Evolutionary conservation across 2,329 filamentous ascomycete genomes (phyloP), one percentile per base, ranked within the genome.

Genomic region (Aureobasidium melanogenum): DNA sequence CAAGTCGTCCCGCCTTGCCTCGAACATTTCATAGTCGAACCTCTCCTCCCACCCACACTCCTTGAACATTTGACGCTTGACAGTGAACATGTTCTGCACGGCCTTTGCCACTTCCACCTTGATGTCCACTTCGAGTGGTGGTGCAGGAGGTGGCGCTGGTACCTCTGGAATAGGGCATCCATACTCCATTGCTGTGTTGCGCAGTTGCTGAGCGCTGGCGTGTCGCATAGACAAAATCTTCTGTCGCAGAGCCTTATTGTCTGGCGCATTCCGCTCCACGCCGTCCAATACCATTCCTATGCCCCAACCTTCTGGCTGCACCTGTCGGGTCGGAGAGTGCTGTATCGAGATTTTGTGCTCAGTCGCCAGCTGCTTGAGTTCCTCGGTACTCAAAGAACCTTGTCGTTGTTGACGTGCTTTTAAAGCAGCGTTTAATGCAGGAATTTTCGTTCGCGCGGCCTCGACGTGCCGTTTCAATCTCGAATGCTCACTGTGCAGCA

Each of bases 21-120:
- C 60, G 32, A 62, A 62, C 52, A 57, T 52, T 5, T 62, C 60
- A n/a, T 44, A 51, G 1, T 41, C n/a, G n/a, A 57, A 62, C 14
- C 19, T n/a, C 5, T 59, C 44, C 34, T 34, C 56, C 56, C 56
- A 59, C 1, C 52, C 60, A 43, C 60, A 62, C 2, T 57, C 34
- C 24, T 34, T 19, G 44, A 57, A 62, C 36, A 62, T 15, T 24
- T 51, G 54, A 14, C 60, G 51, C 22, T 62, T 62, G 34, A 32
- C 47, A 1, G 43, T 26, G 30, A 56, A 62, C 30, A 54, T 54
- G 38, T 62, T 57, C 34, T 50, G 51, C 26, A 62, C 60, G 9
- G 60, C 52, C 19, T 44, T 62, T 10, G 60, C 51, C 8, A 62
- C 41, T 36, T 56, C 60, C 3, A 62, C 17, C 36, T 57, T 62